phyloP scores from a whole-genome alignment of 805 yeast genomes.

The Lipomyces chichibuensis region DNA sequence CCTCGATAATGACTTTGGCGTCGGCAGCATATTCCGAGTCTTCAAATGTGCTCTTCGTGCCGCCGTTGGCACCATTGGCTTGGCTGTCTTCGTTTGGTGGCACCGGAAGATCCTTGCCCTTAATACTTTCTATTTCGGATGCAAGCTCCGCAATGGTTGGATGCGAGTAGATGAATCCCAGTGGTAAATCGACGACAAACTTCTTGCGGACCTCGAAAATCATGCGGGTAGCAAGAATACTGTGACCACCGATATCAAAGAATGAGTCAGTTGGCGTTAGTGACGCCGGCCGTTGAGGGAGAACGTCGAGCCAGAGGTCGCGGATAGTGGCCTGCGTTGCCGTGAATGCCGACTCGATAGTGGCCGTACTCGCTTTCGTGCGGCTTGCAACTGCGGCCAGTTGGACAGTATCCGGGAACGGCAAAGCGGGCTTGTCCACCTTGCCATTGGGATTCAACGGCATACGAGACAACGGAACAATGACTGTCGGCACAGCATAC shows the following conservation, averaged over 20 bases:
- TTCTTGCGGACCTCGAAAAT: slow-evolving; percentile 85
- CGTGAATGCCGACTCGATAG: slow-evolving; percentile 58
- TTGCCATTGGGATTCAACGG: slow-evolving; percentile 98
- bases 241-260: slow-evolving; percentile 98
- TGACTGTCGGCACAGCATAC: slow-evolving; percentile 89
- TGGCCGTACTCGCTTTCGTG: slow-evolving; percentile 44
- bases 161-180: slow-evolving; percentile 84
- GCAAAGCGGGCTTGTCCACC: slow-evolving; percentile 94
- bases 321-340: slow-evolving; percentile 68
- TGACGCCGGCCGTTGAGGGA: slow-evolving; percentile 83
- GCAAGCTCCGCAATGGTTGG: slow-evolving; percentile 87
- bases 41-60: neutral
- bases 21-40: slow-evolving; percentile 66
- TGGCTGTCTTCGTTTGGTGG: neutral
- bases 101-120: slow-evolving; percentile 51
- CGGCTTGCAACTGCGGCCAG: slow-evolving; percentile 71
- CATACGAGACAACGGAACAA: slow-evolving; percentile 81
- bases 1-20: slow-evolving; percentile 58
- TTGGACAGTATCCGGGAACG: slow-evolving; percentile 90
- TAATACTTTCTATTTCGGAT: slow-evolving; percentile 62
- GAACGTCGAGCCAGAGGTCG: slow-evolving; percentile 81
- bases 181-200: slow-evolving; percentile 77
- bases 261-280: slow-evolving; percentile 81
- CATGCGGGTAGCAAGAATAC: slow-evolving; percentile 95
- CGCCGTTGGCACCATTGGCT: neutral